phyloP scores from a whole-genome alignment of 345 rosid species.

The Chamaenerion angustifolium region DNA sequence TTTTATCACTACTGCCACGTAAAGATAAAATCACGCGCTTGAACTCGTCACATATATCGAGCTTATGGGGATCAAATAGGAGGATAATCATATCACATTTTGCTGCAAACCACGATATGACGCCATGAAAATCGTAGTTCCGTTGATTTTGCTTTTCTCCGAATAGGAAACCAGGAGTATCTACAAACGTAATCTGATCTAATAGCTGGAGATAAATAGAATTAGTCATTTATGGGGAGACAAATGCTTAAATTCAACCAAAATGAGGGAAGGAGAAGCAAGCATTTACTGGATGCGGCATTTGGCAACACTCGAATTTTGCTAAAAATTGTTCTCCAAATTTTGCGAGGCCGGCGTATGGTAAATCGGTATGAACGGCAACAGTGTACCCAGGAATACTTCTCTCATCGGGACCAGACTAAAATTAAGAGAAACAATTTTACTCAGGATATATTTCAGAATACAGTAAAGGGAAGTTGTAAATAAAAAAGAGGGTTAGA shows the following conservation, averaged over 20 bases:
- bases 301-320: conserved; percentile 83
- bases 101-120: conserved; percentile 91
- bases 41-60: conserved; percentile 88
- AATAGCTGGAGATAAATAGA: conserved; percentile 32
- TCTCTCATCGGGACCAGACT: conserved; percentile 81
- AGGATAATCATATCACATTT: conserved; percentile 91
- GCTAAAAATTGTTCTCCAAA: conserved; percentile 85
- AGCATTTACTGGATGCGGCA: conserved; percentile 80
- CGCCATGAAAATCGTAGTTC: conserved; percentile 81
- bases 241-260: too few relatives aligned
- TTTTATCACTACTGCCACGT: conserved; percentile 87
- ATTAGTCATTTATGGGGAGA: not conserved
- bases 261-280: too few relatives aligned
- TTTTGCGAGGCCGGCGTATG: conserved; percentile 63
- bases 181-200: conserved; percentile 88
- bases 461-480: not conserved
- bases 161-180: conserved; percentile 89
- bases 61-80: conserved; percentile 92
- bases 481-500: not conserved
- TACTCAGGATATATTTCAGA: not conserved
- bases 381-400: conserved; percentile 67
- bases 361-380: conserved; percentile 87
- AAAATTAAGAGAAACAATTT: not conserved
- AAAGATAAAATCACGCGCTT: conserved; percentile 77
- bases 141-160: conserved; percentile 91